Evolutionary conservation across 768 basidiomycete genomes (phyloP).

Genomic region (Kwoniella sp.): DNA sequence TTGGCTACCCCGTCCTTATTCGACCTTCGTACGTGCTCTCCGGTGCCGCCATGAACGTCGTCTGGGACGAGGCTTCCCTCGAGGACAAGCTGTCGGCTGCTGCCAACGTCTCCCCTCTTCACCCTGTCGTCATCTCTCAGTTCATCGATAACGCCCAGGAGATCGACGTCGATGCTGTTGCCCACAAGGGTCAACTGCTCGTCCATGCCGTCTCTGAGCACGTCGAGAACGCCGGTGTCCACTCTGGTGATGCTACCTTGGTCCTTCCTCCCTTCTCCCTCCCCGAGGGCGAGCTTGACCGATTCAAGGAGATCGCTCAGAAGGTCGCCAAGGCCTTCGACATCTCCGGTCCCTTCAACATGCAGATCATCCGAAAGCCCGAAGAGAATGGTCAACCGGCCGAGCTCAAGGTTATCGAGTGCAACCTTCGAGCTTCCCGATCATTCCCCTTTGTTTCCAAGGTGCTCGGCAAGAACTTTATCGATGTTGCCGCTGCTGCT

Average conservation of each 20-base stretch:
- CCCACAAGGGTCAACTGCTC: conserved; percentile 82
- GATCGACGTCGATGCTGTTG: conserved; percentile 96
- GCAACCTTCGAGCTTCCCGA: conserved; percentile 93
- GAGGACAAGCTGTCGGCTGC: conserved; percentile 96
- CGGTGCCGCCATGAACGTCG: conserved; percentile 98
- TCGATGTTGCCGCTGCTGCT: conserved; percentile 66
- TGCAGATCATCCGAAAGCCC: conserved; percentile 92
- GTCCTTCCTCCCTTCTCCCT: conserved; percentile 92
- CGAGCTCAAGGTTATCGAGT: conserved; percentile 94
- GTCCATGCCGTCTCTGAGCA: conserved; percentile 97
- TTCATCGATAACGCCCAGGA: conserved; percentile 98
- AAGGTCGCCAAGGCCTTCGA: conserved; percentile 93
- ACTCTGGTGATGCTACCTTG: conserved; percentile 96
- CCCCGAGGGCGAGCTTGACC: conserved; percentile 66
- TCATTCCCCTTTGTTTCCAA: conserved; percentile 99
- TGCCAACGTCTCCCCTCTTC: conserved; percentile 88
- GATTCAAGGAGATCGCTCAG: conserved; percentile 86
- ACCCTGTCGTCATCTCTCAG: conserved; percentile 97
- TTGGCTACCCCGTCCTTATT: conserved; percentile 94
- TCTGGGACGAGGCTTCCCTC: conserved; percentile 81
- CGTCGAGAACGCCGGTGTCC: conserved; percentile 96
- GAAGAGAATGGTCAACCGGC: conserved; percentile 58
- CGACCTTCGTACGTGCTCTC: conserved; percentile 98
- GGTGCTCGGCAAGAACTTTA: conserved; percentile 94
- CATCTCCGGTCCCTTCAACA: conserved; percentile 98